Percentiles rank a stretch among this genome's conserved stretches.
Evolutionary conservation across 768 basidiomycete genomes (phyloP).

Genomic region (Podaxis sp.): DNA sequence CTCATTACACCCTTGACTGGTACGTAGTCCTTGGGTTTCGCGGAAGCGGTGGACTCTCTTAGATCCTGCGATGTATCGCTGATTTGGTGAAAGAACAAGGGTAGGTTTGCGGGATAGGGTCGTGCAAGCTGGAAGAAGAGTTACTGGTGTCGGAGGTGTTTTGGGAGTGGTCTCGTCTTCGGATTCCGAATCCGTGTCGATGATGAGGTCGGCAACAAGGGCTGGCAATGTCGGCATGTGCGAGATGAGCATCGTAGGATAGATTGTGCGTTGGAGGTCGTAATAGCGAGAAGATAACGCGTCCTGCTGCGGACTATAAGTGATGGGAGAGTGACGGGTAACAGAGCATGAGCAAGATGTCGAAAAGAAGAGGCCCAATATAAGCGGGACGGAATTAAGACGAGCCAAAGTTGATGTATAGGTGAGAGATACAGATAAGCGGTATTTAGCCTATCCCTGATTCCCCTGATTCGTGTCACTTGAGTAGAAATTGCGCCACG

Average conservation of each 20-base stretch:
- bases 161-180: constrained; percentile 1
- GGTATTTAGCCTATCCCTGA: background rate
- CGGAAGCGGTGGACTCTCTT: constrained; percentile 18
- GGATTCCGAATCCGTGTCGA: constrained; percentile 12
- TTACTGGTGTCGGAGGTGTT: constrained; percentile 5
- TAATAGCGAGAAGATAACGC: background rate
- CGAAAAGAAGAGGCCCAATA: background rate
- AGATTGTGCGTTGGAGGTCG: background rate
- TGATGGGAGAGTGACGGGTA: background rate
- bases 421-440: background rate
- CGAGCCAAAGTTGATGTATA: background rate
- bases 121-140: background rate
- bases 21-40: background rate
- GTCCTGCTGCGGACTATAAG: background rate
- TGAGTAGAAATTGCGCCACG: background rate
- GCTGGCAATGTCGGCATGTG: background rate
- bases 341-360: background rate
- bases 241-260: background rate
- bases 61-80: constrained; percentile 20
- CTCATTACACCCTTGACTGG: constrained; percentile 3
- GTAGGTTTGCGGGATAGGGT: background rate
- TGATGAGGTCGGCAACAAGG: constrained; percentile 3
- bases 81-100: background rate
- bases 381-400: constrained; percentile 2
- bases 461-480: background rate